phyloP scores from a whole-genome alignment of 1,284 basidiomycete species.

The Malassezia globosa region DNA sequence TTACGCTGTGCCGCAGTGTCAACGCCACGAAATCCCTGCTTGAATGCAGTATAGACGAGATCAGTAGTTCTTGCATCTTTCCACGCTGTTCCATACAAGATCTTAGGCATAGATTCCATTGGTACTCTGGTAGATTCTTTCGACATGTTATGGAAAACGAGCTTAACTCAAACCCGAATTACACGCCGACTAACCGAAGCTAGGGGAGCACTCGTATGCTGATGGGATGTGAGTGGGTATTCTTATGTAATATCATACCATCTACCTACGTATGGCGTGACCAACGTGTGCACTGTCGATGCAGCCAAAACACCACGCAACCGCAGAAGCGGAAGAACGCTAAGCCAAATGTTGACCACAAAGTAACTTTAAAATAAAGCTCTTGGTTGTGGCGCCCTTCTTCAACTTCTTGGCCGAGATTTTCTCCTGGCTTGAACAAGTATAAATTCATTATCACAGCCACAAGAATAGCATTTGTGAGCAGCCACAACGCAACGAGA shows the following conservation, averaged over 20 bases:
- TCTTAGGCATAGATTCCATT: too few relatives aligned
- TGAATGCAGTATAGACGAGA: constrained; percentile 31
- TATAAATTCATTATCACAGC: constrained; percentile 69
- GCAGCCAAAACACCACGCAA: constrained; percentile 38
- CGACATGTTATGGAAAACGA: too few relatives aligned
- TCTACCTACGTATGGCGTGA: constrained; percentile 26
- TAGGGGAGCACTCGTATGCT: background rate
- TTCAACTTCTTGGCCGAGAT: constrained; percentile 51
- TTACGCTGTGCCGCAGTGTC: constrained; percentile 42
- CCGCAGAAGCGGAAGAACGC: constrained; percentile 63
- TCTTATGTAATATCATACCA: constrained; percentile 12
- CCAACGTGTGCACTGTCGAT: constrained; percentile 33
- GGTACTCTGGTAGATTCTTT: background rate
- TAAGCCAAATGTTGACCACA: constrained; percentile 77
- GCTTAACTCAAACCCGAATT: too few relatives aligned
- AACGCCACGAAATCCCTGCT: constrained; percentile 36
- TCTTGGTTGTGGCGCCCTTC: constrained; percentile 50
- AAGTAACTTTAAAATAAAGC: constrained; percentile 60
- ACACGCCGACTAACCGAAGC: background rate
- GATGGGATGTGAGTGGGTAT: constrained; percentile 7
- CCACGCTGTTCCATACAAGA: constrained; percentile 45
- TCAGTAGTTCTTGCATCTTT: constrained; percentile 30
- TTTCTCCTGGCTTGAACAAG: constrained; percentile 36
- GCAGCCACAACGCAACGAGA: constrained; percentile 45
- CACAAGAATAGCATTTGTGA: constrained; percentile 53